Base-by-base conservation (phyloP, 2,329 filamentous ascomycete genomes). In the Plectosphaerella cucumerina region DNA sequence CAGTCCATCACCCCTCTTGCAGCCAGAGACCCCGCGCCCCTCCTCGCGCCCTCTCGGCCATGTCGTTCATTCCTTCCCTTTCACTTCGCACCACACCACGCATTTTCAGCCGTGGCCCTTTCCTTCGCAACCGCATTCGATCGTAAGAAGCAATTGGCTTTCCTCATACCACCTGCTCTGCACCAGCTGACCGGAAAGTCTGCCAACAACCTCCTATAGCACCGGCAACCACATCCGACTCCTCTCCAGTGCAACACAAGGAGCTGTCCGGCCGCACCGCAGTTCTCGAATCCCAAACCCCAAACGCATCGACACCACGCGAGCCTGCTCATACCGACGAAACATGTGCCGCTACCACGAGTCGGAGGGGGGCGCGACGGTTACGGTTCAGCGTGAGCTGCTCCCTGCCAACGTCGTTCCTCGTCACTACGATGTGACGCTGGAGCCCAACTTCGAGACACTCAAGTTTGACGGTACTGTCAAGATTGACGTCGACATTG, bases 371-470 rank as follows among this genome's bases (percentile, higher is more conserved):
- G 48, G 48, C 17, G 53, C 53, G 23, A 55, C 55, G 23, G 43
- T 50, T 10, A 51, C 53, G 51, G 42, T 53, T 12, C 48, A 82
- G 57, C 86, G 93, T 62, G 88, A 96, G 75, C 86, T 97, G 58
- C 80, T 97, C 61, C 94, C 93, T 48, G 85, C 86, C 71, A 96
- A 97, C 65, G 90, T 97, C 63, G 87, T 93, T 68, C 92, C 93
- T n/a, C 73, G 80, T 37, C 91, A 97, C 74, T 97, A 97, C 72
- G 84, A 96, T 69, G 73, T 97, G 60, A 94, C 89, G 1, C 78
- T 97, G 56, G 94, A 97, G 74, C 91, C 93, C 50, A 84, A 97
- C 74, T 89, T 97, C 60, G 80, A 88, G 61, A 91, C 87, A 58
- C 90, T 94, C 70, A 90, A 84, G 57, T 97, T 93, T 67, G 82